Evolutionary conservation across 2,329 filamentous ascomycete genomes (phyloP).

Genomic region (Aureobasidium leucospermi): DNA sequence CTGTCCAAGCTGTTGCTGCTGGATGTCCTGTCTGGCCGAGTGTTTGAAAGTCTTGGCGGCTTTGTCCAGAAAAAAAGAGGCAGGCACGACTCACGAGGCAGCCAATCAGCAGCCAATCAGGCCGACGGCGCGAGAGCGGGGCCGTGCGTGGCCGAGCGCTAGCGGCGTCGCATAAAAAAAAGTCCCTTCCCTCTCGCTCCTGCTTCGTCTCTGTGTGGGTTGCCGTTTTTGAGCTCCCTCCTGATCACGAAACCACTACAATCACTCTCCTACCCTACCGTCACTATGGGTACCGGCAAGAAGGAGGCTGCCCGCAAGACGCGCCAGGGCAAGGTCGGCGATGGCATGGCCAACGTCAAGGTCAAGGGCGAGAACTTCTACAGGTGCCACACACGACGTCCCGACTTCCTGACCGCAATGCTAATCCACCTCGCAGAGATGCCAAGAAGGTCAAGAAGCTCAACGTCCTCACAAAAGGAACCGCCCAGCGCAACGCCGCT

Average conservation of each 20-base stretch:
- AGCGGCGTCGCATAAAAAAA: conserved; percentile 7
- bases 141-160: background rate
- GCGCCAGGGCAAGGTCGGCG: conserved; percentile 75
- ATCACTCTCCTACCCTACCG: background rate
- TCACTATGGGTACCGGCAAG: conserved; percentile 80
- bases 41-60: conserved; percentile 7
- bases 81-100: background rate
- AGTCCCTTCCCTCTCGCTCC: background rate
- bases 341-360: conserved; percentile 87
- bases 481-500: conserved; percentile 69
- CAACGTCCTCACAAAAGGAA: conserved; percentile 86
- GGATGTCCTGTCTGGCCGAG: background rate
- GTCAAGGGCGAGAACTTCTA: conserved; percentile 99
- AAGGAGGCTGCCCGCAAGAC: conserved; percentile 78
- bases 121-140: background rate
- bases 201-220: conserved; percentile 11
- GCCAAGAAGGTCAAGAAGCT: conserved; percentile 84
- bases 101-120: background rate
- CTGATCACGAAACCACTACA: background rate
- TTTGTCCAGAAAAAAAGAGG: background rate
- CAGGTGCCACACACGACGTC: conserved; percentile 44
- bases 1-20: background rate
- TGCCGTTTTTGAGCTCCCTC: conserved; percentile 9
- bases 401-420: background rate
- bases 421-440: conserved; percentile 33